phyloP scores from a whole-genome alignment of 306 rosid species.

The Trichosanthes cucumerina region DNA sequence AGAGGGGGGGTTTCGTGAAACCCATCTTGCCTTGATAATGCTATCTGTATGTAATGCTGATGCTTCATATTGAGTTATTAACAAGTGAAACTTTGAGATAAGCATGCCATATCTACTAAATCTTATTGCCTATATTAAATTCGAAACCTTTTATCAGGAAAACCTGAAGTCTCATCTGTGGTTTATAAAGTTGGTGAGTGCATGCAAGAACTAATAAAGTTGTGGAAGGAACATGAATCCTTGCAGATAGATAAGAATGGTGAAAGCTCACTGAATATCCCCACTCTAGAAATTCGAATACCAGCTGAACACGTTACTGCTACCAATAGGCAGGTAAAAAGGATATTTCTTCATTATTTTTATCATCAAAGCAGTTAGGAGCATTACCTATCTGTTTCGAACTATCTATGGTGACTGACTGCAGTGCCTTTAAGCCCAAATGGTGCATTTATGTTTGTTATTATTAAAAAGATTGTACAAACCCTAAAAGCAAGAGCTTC shows the following conservation, averaged over 20 bases:
- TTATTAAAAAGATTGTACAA: too few relatives aligned
- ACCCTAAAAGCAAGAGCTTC: too few relatives aligned
- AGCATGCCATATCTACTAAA: constrained; percentile 4
- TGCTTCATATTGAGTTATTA: background rate
- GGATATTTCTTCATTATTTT: background rate
- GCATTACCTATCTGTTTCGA: background rate
- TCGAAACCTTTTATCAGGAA: constrained; percentile 46
- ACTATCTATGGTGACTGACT: background rate
- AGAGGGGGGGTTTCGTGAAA: too few relatives aligned
- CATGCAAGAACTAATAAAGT: constrained; percentile 81
- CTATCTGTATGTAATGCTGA: background rate
- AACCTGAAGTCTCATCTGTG: constrained; percentile 56
- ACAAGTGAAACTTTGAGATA: constrained; percentile 4
- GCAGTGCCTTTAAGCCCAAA: too few relatives aligned
- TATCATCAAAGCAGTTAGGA: background rate
- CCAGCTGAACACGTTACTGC: constrained; percentile 88
- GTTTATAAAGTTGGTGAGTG: constrained; percentile 89
- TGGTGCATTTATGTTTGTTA: too few relatives aligned
- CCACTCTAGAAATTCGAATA: constrained; percentile 83
- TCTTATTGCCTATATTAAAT: background rate
- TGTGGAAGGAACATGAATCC: constrained; percentile 70
- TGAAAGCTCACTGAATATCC: constrained; percentile 56
- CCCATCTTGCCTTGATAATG: background rate
- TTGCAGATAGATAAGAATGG: constrained; percentile 46
- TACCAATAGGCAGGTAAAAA: constrained; percentile 85